A percentile compares a stretch with the other conserved stretches of the same genome.
phyloP scores from a whole-genome alignment of 2,329 filamentous ascomycete species.

The Onygenales sp. region DNA sequence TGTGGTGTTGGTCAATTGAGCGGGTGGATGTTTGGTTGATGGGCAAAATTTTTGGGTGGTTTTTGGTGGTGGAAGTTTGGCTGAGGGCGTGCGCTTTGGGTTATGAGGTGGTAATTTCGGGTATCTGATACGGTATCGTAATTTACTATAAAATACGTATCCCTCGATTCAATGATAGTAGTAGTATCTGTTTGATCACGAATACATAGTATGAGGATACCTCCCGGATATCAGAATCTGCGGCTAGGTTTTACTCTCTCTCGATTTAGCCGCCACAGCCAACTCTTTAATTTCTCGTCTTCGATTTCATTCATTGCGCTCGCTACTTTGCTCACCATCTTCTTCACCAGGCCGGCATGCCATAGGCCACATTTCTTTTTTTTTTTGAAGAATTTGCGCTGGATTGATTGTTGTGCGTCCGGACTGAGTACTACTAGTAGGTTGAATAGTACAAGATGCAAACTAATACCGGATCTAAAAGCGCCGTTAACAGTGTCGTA shows the following conservation, averaged over 20 bases:
- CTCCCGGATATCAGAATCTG: conserved; percentile 22
- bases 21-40: background rate
- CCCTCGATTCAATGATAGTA: no score
- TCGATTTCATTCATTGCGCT: conserved; percentile 2
- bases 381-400: conserved; percentile 38
- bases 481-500: conserved; percentile 23
- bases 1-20: background rate
- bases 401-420: conserved; percentile 33
- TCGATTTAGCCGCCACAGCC: conserved; percentile 36
- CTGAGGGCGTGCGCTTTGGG: background rate
- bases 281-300: conserved; percentile 31
- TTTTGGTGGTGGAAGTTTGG: background rate
- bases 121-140: no score
- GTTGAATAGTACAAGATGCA: conserved; percentile 37
- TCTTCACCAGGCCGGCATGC: conserved; percentile 18
- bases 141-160: no score
- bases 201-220: no score
- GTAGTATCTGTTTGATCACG: no score
- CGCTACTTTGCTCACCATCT: background rate
- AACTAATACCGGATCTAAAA: conserved; percentile 37
- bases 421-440: no score
- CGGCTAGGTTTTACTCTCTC: conserved; percentile 41
- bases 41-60: background rate
- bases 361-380: conserved; percentile 15
- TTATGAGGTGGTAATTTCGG: background rate